phyloP scores from a whole-genome alignment of 495 filamentous ascomycete species.

The Aspergillus avenaceus region DNA sequence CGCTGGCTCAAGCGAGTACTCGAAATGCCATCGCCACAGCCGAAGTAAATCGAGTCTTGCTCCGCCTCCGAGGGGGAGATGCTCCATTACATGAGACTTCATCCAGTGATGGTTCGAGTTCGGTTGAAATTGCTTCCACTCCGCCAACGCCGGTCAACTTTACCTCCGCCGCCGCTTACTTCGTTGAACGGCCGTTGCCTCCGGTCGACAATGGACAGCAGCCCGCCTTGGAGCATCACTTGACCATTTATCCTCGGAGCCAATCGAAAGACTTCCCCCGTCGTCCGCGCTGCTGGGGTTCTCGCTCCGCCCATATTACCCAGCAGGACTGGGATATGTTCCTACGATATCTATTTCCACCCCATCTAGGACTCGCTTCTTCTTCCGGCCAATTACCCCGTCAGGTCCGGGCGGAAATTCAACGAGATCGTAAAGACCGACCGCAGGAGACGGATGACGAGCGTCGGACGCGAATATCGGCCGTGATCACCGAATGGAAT shows the following conservation, averaged over 20 bases:
- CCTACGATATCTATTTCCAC: slow-evolving; percentile 43
- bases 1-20: slow-evolving; percentile 18
- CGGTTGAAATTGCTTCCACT: slow-evolving; percentile 3
- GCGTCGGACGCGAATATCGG: slow-evolving; percentile 35
- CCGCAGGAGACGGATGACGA: slow-evolving; percentile 42
- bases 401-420: slow-evolving; percentile 37
- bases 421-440: slow-evolving; percentile 40
- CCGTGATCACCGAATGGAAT: slow-evolving; percentile 50
- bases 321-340: slow-evolving; percentile 52
- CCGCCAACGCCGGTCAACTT: slow-evolving; percentile 29
- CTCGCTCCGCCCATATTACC: slow-evolving; percentile 33
- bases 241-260: slow-evolving; percentile 43
- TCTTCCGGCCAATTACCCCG: slow-evolving; percentile 36
- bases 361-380: slow-evolving; percentile 37
- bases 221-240: slow-evolving; percentile 31
- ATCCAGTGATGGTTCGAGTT: slow-evolving; percentile 17
- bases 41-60: slow-evolving; percentile 9
- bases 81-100: slow-evolving; percentile 4
- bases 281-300: slow-evolving; percentile 40
- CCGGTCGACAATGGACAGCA: slow-evolving; percentile 21
- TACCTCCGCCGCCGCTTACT: slow-evolving; percentile 42
- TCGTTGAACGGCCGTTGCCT: slow-evolving; percentile 35
- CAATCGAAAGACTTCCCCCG: slow-evolving; percentile 45
- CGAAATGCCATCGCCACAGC: slow-evolving; percentile 12
- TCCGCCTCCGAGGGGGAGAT: slow-evolving; percentile 19